Conservation (phyloP, 768 basidiomycete genomes). For the Mycena albidolilacea region DNA sequence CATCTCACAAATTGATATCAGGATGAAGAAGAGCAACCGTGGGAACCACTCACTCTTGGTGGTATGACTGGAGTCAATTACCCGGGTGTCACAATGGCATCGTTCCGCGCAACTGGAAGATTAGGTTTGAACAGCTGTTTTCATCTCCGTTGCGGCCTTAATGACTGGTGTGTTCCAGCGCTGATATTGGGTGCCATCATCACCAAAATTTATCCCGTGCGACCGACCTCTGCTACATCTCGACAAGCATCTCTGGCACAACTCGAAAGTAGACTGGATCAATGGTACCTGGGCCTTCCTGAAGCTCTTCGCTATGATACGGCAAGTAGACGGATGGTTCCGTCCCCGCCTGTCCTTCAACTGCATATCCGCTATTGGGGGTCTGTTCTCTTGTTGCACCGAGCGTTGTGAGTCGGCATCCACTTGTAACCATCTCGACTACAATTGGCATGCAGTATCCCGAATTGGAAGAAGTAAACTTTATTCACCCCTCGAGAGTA, state of each 20-base stretch:
- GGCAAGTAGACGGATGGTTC: constrained; percentile 64
- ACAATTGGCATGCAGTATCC: constrained; percentile 64
- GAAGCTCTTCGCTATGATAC: constrained; percentile 74
- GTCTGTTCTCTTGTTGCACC: constrained; percentile 79
- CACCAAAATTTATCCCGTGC: constrained; percentile 79
- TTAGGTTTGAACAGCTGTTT: constrained; percentile 63
- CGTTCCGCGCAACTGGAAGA: constrained; percentile 60
- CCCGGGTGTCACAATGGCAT: constrained; percentile 22
- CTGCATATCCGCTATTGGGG: constrained; percentile 86
- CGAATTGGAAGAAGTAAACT: constrained; percentile 77
- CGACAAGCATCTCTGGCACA: constrained; percentile 65
- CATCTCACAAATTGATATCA: constrained; percentile 46
- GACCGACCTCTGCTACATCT: constrained; percentile 58
- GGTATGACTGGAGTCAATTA: constrained; percentile 39
- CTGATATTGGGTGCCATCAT: constrained; percentile 79
- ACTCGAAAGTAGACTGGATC: constrained; percentile 78
- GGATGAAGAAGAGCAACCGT: constrained; percentile 71
- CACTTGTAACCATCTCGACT: not conserved
- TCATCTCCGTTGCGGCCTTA: constrained; percentile 17
- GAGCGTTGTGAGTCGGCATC: constrained; percentile 77
- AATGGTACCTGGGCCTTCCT: constrained; percentile 81
- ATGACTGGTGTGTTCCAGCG: constrained; percentile 54
- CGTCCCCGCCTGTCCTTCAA: constrained; percentile 76
- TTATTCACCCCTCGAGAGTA: constrained; percentile 6
- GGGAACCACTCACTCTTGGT: constrained; percentile 63